Evolutionary conservation across 1,139 yeast genomes (phyloP), one percentile per base, ranked within the genome.

Genomic region (Geotrichum macrosporum): DNA sequence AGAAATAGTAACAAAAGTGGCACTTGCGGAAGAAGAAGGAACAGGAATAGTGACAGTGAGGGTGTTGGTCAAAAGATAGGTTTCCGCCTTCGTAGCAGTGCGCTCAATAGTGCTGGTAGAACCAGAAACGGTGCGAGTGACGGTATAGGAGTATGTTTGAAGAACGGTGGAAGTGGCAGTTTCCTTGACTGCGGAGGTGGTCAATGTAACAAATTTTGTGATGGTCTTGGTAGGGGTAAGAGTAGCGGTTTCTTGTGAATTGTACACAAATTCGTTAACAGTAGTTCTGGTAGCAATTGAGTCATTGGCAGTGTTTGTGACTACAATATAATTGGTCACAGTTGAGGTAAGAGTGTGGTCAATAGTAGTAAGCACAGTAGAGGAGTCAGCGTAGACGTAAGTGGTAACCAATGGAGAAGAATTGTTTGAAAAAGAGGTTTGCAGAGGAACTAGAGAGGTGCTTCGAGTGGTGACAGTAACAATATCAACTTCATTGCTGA

Each of bases 241-340:
- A 13, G 45, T 41, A 20, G 27, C 45, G 19, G 45, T 35, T 16
- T 41, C 24, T 6, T 21, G 37, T 2, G 44, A 32, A 32, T 40
- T 41, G 45, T 45, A 45, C 6, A 35, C 30, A 35, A 45, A 45
- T 15, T 21, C 40, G 30, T 45, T 45, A 27, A 40, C 45, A 34
- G 41, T 22, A n/a, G 45, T 26, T 15, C 10, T 16, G 15, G 41
- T 33, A 8, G 19, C 32, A n/a, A 27, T 18, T 10, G 41, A 16
- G 10, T 15, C n/a, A 12, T 34, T 26, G 12, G 31, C 42, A 20
- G 37, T 35, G 15, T 30, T 20, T 12, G 46, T 42, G 21, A 42
- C 41, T 5, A 20, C 40, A 32, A 41, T 36, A 27, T 24, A 46
- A 41, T 41, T 46, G 49, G 49, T 46, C 24, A 41, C 22, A 21